These are phyloP conservation scores for Xanthoconium stramineum DNA, from an alignment of 768 basidiomycete species.

Conservation along the genomic window DNA sequence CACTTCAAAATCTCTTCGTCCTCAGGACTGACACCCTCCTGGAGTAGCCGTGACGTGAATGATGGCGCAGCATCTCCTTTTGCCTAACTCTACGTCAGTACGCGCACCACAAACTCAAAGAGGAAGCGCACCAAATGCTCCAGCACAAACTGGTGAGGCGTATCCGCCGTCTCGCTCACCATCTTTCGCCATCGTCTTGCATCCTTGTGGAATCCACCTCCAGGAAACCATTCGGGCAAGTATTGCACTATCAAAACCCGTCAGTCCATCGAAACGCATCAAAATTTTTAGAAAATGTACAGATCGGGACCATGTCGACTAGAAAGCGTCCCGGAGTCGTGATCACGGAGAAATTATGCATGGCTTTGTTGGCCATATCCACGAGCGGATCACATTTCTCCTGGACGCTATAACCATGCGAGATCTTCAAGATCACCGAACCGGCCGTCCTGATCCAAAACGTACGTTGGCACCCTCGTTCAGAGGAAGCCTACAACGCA, in stretches of 20 bases:
- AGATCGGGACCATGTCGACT: slow-evolving; percentile 7
- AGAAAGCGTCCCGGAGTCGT: slow-evolving; percentile 8
- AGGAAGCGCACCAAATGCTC: slow-evolving; percentile 12
- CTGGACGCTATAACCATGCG: slow-evolving; percentile 35
- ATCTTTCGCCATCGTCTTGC: slow-evolving; percentile 3
- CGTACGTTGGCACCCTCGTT: neutral
- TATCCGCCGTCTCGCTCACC: neutral
- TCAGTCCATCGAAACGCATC: neutral
- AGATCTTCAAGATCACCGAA: slow-evolving; percentile 32
- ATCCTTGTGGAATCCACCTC: slow-evolving; percentile 15
- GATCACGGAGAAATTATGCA: slow-evolving; percentile 9
- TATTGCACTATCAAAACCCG: slow-evolving; percentile 7
- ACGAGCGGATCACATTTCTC: slow-evolving; percentile 33
- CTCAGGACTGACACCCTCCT: slow-evolving; percentile 3
- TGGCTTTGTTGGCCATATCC: slow-evolving; percentile 23
- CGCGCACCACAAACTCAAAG: neutral
- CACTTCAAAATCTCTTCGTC: slow-evolving; percentile 16
- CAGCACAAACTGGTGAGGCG: slow-evolving; percentile 7
- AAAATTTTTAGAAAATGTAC: neutral
- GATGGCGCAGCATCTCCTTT: slow-evolving; percentile 10
- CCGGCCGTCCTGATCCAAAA: slow-evolving; percentile 29
- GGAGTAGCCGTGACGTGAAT: slow-evolving; percentile 12
- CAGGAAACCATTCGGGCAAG: slow-evolving; percentile 23
- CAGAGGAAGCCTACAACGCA: neutral
- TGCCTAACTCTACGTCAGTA: neutral